Conservation (phyloP, 1,284 basidiomycete species). For the Cutaneotrichosporon dermatis region DNA sequence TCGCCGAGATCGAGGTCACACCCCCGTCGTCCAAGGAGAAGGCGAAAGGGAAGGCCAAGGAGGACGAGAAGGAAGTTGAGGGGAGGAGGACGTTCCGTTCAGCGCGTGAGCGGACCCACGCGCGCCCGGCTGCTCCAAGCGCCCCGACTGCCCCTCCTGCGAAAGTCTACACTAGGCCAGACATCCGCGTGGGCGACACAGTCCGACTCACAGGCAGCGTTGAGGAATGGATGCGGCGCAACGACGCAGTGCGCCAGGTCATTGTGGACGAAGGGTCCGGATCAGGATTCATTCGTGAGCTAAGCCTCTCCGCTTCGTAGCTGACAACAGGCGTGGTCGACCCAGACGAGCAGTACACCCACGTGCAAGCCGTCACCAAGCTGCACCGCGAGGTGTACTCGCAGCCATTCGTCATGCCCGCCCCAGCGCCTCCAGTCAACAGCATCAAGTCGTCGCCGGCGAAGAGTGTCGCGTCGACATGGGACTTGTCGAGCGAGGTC, state of each 20-base stretch:
- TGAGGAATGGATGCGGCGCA: constrained; percentile 30
- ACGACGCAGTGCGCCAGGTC: constrained; percentile 34
- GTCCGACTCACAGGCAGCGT: constrained; percentile 36
- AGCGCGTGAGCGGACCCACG: not conserved
- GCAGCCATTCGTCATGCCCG: constrained; percentile 30
- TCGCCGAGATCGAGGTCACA: constrained; percentile 13
- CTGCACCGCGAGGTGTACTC: constrained; percentile 35
- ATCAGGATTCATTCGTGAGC: constrained; percentile 31
- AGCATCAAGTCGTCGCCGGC: constrained; percentile 1
- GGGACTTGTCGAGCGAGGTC: constrained; percentile 20
- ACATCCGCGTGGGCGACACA: constrained; percentile 40
- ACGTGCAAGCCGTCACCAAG: constrained; percentile 19
- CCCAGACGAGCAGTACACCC: constrained; percentile 32
- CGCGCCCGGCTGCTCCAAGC: too few relatives aligned
- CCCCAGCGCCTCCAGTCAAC: not conserved
- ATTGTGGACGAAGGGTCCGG: constrained; percentile 33
- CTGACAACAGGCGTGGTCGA: constrained; percentile 35
- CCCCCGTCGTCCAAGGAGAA: not conserved
- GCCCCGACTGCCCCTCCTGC: not conserved
- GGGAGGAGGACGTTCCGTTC: constrained; percentile 11
- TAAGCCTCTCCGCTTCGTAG: fast-evolving
- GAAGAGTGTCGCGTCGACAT: constrained; percentile 8
- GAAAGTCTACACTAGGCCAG: constrained; percentile 26
- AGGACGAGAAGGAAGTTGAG: too few relatives aligned
- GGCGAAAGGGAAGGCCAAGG: not conserved